A percentile compares a stretch with the other conserved stretches of the same genome.
Evolutionary conservation across 768 basidiomycete genomes (phyloP).

Genomic region (Leccinum truebloodii): DNA sequence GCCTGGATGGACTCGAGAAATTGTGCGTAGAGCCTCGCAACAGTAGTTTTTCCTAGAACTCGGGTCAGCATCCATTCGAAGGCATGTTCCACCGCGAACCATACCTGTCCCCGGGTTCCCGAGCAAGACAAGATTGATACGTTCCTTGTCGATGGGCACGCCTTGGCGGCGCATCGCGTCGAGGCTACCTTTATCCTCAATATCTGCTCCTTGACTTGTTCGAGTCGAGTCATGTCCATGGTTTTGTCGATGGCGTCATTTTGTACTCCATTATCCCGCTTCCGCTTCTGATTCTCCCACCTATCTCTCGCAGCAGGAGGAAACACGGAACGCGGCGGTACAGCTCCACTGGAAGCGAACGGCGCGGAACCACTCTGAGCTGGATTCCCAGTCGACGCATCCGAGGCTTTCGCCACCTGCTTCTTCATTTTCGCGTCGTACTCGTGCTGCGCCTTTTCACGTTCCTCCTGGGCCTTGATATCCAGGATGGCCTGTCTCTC

Average conservation of each 20-base stretch:
- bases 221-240: slow-evolving; percentile 72
- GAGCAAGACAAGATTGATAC: slow-evolving; percentile 61
- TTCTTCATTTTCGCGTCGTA: slow-evolving; percentile 42
- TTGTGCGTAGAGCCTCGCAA: slow-evolving; percentile 65
- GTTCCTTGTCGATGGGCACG: slow-evolving; percentile 50
- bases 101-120: slow-evolving; percentile 78
- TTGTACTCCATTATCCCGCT: slow-evolving; percentile 46
- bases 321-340: slow-evolving; percentile 16
- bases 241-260: slow-evolving; percentile 61
- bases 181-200: slow-evolving; percentile 60
- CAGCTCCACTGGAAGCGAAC: slow-evolving; percentile 2
- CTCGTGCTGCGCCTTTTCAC: slow-evolving; percentile 44
- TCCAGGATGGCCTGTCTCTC: slow-evolving; percentile 44
- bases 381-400: background rate
- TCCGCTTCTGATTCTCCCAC: slow-evolving; percentile 59
- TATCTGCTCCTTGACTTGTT: slow-evolving; percentile 60
- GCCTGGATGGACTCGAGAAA: slow-evolving; percentile 59
- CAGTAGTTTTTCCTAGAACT: slow-evolving; percentile 62
- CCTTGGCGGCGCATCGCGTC: slow-evolving; percentile 56
- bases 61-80: background rate
- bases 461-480: slow-evolving; percentile 42
- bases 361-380: slow-evolving; percentile 4
- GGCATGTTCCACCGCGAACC: slow-evolving; percentile 4
- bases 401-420: slow-evolving; percentile 7
- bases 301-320: slow-evolving; percentile 43